Conservation (phyloP, 176 grass and related monocot species). For the Triticum dicoccoides region DNA sequence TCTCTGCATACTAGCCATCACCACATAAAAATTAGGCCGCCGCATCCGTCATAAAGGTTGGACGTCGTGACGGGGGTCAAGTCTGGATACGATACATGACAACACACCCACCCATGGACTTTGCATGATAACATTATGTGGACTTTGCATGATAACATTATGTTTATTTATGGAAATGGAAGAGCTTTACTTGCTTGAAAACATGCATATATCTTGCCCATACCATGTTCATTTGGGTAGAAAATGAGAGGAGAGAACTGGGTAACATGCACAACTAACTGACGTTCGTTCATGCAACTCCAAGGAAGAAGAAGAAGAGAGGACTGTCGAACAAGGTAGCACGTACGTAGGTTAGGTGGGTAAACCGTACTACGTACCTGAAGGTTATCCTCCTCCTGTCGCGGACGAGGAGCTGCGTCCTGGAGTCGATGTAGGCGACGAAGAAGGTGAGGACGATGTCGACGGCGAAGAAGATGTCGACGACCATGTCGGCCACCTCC, state of each 20-base stretch:
- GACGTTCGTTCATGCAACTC: too few species aligned
- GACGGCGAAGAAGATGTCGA: slow-evolving; percentile 73
- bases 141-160: not conserved
- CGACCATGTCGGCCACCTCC: slow-evolving; percentile 65
- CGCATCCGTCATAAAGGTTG: not conserved
- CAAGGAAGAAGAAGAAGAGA: too few species aligned
- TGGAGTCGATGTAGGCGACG: slow-evolving; percentile 84
- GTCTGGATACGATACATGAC: not conserved
- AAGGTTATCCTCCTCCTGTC: slow-evolving; percentile 61
- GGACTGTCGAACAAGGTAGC: too few species aligned
- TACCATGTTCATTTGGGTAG: not conserved
- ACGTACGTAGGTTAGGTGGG: too few species aligned
- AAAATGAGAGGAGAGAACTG: not conserved
- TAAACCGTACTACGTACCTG: slow-evolving; percentile 36
- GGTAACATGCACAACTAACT: not conserved
- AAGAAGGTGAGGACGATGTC: slow-evolving; percentile 94
- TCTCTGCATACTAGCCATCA: not conserved
- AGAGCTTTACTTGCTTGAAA: not conserved
- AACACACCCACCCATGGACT: not conserved
- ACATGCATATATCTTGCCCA: not conserved
- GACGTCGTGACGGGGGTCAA: not conserved
- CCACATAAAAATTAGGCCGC: not conserved
- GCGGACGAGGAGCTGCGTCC: slow-evolving; percentile 72
- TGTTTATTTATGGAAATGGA: not conserved
- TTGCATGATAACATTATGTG: not conserved